These are phyloP conservation scores for Mallotus japonicus DNA, from an alignment of 441 rosid genomes.

Conservation along the genomic window DNA sequence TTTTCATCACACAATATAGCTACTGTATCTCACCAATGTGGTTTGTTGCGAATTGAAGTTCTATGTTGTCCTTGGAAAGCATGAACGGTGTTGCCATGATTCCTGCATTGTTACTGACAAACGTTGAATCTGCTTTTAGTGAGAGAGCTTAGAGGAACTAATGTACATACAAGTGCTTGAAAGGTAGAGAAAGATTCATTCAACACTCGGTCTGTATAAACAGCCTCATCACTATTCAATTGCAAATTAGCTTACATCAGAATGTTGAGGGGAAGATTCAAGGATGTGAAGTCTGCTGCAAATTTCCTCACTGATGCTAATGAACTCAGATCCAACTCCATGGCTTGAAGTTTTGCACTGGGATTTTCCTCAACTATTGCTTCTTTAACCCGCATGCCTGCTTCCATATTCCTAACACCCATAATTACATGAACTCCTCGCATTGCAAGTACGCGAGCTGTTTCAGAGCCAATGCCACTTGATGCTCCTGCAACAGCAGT, in stretches of 20 bases:
- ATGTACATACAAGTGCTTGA: not conserved
- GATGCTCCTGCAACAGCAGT: conserved; percentile 46
- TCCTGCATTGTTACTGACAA: conserved; percentile 65
- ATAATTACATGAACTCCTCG: conserved; percentile 65
- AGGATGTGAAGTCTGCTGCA: conserved; percentile 50
- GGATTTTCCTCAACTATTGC: conserved; percentile 53
- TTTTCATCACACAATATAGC: conserved; percentile 18
- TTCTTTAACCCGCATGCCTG: conserved; percentile 44
- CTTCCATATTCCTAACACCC: conserved; percentile 62
- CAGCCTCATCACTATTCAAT: too few species aligned
- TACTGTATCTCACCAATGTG: conserved; percentile 37
- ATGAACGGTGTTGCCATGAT: conserved; percentile 45
- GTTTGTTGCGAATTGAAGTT: conserved; percentile 63
- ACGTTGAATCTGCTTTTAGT: too few species aligned
- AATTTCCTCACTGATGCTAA: conserved; percentile 63
- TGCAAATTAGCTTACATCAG: conserved; percentile 46
- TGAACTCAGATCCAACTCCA: conserved; percentile 78
- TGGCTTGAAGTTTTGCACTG: conserved; percentile 55
- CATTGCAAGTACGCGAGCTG: conserved; percentile 62
- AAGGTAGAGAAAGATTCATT: too few species aligned
- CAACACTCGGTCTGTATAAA: too few species aligned
- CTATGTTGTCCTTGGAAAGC: conserved; percentile 60
- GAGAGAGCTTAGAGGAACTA: too few species aligned
- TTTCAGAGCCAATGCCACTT: conserved; percentile 71
- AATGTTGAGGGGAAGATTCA: conserved; percentile 58